Evolutionary conservation across 2,329 filamentous ascomycete species (phyloP).

Genomic region (Ophidiomyces ophidiicola): DNA sequence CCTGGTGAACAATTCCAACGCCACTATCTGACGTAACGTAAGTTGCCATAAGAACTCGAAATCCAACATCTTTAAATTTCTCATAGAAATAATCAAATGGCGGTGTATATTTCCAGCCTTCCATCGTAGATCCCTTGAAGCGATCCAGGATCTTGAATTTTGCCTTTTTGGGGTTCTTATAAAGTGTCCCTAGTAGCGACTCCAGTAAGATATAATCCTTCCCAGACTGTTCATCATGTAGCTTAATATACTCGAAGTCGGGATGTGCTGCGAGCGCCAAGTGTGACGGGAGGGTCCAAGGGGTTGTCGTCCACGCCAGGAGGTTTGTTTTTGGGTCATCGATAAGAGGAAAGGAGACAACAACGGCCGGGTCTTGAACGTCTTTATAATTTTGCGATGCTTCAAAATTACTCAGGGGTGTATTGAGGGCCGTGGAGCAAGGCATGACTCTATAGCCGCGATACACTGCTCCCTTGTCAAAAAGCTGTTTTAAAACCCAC

Average conservation of each 20-base stretch:
- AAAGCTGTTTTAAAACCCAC: constrained; percentile 94
- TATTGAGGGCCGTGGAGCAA: constrained; percentile 81
- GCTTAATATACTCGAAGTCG: constrained; percentile 77
- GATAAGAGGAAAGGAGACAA: constrained; percentile 74
- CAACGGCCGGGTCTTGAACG: constrained; percentile 77
- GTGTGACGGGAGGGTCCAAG: constrained; percentile 76
- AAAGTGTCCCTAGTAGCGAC: constrained; percentile 65
- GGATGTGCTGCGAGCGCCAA: constrained; percentile 65
- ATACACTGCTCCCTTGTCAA: constrained; percentile 81
- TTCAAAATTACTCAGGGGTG: constrained; percentile 85
- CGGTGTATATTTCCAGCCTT: constrained; percentile 79
- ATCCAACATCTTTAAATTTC: constrained; percentile 72
- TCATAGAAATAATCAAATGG: constrained; percentile 84
- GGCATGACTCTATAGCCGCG: constrained; percentile 88
- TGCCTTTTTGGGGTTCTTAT: constrained; percentile 92
- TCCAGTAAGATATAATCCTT: constrained; percentile 81
- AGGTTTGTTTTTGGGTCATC: constrained; percentile 63
- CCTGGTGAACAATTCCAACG: constrained; percentile 87
- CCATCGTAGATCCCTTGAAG: constrained; percentile 70
- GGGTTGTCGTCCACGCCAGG: constrained; percentile 82
- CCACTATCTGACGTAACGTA: constrained; percentile 86
- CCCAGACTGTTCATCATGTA: constrained; percentile 66
- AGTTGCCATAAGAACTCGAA: constrained; percentile 66
- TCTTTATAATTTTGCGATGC: constrained; percentile 92
- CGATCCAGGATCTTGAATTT: constrained; percentile 76